phyloP scores from a whole-genome alignment of 805 yeast genomes.

The Starmerella scarabaei region DNA sequence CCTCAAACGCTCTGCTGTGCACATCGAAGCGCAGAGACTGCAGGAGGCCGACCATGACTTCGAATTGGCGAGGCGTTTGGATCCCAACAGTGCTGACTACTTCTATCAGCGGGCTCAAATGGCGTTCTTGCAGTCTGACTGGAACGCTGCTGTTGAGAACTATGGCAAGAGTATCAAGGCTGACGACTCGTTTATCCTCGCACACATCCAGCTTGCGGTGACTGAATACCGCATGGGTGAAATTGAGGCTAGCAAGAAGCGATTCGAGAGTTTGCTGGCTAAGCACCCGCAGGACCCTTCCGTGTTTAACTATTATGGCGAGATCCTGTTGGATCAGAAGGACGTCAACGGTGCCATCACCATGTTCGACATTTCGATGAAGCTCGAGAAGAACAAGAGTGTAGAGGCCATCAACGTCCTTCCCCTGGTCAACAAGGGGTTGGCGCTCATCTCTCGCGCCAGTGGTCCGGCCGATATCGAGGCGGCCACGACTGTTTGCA shows the following conservation, averaged over 20 bases:
- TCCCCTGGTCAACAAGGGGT: slow-evolving; percentile 82
- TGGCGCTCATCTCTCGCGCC: slow-evolving; percentile 32
- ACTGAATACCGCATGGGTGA: slow-evolving; percentile 69
- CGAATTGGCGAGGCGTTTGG: slow-evolving; percentile 52
- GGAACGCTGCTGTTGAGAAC: slow-evolving; percentile 55
- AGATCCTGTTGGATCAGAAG: slow-evolving; percentile 71
- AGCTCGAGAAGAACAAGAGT: slow-evolving; percentile 48
- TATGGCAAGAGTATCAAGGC: slow-evolving; percentile 64
- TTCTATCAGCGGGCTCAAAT: slow-evolving; percentile 94
- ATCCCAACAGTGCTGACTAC: slow-evolving; percentile 64
- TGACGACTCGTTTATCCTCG: slow-evolving; percentile 64
- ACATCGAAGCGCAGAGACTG: slow-evolving; percentile 63
- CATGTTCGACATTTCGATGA: slow-evolving; percentile 76
- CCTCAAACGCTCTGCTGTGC: slow-evolving; percentile 66
- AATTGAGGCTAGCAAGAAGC: slow-evolving; percentile 43
- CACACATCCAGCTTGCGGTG: slow-evolving; percentile 88
- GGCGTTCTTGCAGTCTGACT: slow-evolving; percentile 65
- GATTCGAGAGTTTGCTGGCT: slow-evolving; percentile 41
- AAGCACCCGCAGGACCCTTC: slow-evolving; percentile 80
- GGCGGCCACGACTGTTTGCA: slow-evolving; percentile 52
- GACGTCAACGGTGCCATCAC: slow-evolving; percentile 58
- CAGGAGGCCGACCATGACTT: slow-evolving; percentile 54
- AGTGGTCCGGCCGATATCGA: slow-evolving; percentile 31
- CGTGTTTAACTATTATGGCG: slow-evolving; percentile 92
- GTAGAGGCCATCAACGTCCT: slow-evolving; percentile 71